Evolutionary conservation across 768 basidiomycete species (phyloP), one percentile per base, ranked within the genome.

Genomic region (Kondoa subrosea): DNA sequence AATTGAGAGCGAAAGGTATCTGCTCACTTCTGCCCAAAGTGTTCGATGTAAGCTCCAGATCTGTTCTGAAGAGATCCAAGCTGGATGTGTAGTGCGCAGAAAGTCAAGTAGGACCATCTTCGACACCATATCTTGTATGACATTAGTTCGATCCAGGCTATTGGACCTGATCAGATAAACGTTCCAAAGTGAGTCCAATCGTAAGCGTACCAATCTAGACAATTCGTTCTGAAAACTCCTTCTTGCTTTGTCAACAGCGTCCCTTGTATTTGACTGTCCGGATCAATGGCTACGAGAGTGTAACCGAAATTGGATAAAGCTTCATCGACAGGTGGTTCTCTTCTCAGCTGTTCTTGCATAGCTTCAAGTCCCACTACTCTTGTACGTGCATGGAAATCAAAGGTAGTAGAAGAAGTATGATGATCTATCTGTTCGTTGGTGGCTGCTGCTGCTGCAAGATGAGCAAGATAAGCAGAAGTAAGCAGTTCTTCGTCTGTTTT

Each of bases 51-150:
- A 81, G 0, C 83, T 81, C 89, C 91, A 96, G 12, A 97, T 79
- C 1, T 69, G 30, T 72, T 75, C 68, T 67, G 65, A 25, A 33
- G 82, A 81, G 31, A 84, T 74, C 87, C 88, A 91, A 74, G 87
- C 86, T 1, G 85, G 83, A 56, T 85, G 85, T 63, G 88, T 84
- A 50, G 90, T 85, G 56, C 81, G 76, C 34, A 97, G 82, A 75
- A 89, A 97, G 70, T 88, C 83, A 73, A 91, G 87, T 17, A 96
- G 80, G 0, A 86, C 84, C 56, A 82, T 82, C 15, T 87, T 83
- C 2, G 92, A 93, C 57, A 96, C 80, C 73, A 95, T 90, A 74
- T 97, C 93, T 77, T 99, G 89, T 0, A 95, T 86, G 72, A 96
- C 93, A 76, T 99, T 99, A 2, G 95, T 99, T 50, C 95, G 85